phyloP scores from a whole-genome alignment of 768 basidiomycete species.

The Agaricus bisporus region DNA sequence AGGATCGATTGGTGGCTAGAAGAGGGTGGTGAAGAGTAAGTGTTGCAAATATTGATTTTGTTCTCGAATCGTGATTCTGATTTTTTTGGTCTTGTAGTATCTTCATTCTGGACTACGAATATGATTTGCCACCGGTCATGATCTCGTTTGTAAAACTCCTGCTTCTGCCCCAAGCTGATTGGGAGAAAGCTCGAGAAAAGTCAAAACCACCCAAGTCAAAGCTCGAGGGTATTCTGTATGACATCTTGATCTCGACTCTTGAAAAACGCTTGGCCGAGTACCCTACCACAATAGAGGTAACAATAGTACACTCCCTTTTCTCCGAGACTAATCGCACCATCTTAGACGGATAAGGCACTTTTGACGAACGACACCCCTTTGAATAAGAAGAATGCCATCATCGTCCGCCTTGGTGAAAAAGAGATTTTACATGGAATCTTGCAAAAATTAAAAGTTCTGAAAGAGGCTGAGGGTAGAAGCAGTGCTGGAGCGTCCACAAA shows the following conservation, averaged over 20 bases:
- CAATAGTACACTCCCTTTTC: slow-evolving; percentile 16
- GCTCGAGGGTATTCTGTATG: slow-evolving; percentile 39
- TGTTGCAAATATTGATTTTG: not conserved
- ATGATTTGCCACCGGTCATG: slow-evolving; percentile 48
- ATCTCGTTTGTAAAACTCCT: slow-evolving; percentile 64
- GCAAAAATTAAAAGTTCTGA: slow-evolving; percentile 15
- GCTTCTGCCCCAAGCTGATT: slow-evolving; percentile 48
- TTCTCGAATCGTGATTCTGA: not conserved
- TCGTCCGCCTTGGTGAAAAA: slow-evolving; percentile 81
- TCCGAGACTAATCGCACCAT: not conserved
- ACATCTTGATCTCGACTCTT: slow-evolving; percentile 43
- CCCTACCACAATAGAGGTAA: slow-evolving; percentile 51
- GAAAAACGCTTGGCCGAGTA: slow-evolving; percentile 48
- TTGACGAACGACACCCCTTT: slow-evolving; percentile 31
- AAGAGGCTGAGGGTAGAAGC: not conserved
- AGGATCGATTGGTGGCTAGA: slow-evolving; percentile 95
- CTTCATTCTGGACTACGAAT: slow-evolving; percentile 47
- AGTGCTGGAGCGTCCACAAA: slow-evolving; percentile 5
- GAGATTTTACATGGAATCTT: slow-evolving; percentile 41
- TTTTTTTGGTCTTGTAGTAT: slow-evolving; percentile 29
- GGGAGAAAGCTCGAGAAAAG: slow-evolving; percentile 52
- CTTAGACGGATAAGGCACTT: slow-evolving; percentile 43
- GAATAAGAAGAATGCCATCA: slow-evolving; percentile 54
- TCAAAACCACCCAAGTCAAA: slow-evolving; percentile 73
- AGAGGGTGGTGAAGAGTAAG: slow-evolving; percentile 84